Base-by-base conservation (phyloP, 2,329 filamentous ascomycete species). In the Aspergillus cejpii region DNA sequence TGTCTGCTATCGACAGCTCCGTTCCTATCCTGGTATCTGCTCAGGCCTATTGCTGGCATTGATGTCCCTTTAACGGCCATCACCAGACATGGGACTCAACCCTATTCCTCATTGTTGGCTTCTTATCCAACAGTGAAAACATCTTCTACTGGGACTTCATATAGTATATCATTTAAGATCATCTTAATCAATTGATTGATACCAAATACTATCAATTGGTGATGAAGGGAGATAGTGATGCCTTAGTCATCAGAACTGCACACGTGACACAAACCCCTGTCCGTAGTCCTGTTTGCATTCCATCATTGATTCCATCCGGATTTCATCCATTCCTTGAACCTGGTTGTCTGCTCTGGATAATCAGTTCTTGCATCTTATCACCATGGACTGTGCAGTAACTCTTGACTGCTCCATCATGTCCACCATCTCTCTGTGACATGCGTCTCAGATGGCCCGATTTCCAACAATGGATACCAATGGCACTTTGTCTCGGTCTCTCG, bases 401-500 rank as follows among this genome's bases (percentile, higher is more conserved):
- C 2, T 7, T 27, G 15, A 17, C 11, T 27, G 39, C 24, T 43
- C 21, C 38, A 41, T 41, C 20, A 37, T 47, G 23, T 38, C 34
- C 27, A 40, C 26, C 28, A 38, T 19, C 41, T 41, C 39, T 37
- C 42, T 53, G 41, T 54, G 47, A 53, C 47, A 33, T 8, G 36
- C 48, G 29, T 39, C 12, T 17, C 33, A 37, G 49, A 47, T 53
- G 44, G 45, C 47, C 31, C 44, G 46, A 48, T 42, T 45, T 39
- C 44, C 47, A 43, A 59, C 53, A 24, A 67, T 65, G 61, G 60
- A 63, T 55, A 45, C 58, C 39, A 59, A 50, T 37, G 60, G 54
- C 51, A 48, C 56, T 41, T 51, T 62, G 52, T 51, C 57, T 44
- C 57, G 63, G 34, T 53, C 59, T 36, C 64, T 68, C 45, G 69